Conservation (phyloP, 345 rosid genomes). For the Raphanus sativus region DNA sequence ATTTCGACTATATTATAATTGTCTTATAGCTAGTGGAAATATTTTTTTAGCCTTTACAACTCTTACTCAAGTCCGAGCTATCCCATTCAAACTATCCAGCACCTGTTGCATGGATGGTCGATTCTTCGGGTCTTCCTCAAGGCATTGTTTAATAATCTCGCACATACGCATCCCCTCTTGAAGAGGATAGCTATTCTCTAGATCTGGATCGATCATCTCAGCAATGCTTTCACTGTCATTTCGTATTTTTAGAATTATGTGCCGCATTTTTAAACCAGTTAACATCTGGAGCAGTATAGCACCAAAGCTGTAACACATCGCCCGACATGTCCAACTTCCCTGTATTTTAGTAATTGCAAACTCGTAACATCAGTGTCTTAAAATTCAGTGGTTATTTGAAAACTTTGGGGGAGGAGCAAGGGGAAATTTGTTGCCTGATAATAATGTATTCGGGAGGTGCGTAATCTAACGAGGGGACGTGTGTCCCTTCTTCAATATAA, state of each 20-base stretch:
- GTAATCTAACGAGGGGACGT: not conserved
- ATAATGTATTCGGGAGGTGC: constrained; percentile 1
- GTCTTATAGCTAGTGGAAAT: not conserved
- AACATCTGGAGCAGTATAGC: not conserved
- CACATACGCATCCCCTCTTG: not conserved
- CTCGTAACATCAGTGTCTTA: not conserved
- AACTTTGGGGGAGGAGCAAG: not conserved
- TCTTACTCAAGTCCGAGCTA: not conserved
- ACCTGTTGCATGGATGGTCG: constrained; percentile 27
- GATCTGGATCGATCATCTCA: not conserved
- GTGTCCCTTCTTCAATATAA: not conserved
- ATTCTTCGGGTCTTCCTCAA: not conserved
- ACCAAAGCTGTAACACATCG: constrained; percentile 16
- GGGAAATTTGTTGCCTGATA: not conserved
- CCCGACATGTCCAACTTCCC: not conserved
- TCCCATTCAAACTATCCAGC: not conserved
- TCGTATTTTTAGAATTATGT: not conserved
- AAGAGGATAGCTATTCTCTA: not conserved
- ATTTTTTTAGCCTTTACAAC: not conserved
- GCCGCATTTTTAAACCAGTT: not conserved
- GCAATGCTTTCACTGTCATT: not conserved
- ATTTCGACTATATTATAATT: not conserved
- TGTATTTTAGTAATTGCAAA: not conserved
- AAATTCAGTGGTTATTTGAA: not conserved
- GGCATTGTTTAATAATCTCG: constrained; percentile 3